These are phyloP conservation scores for Aspergillus alliaceus DNA, from an alignment of 2,329 filamentous ascomycete genomes.

Conservation along the genomic window DNA sequence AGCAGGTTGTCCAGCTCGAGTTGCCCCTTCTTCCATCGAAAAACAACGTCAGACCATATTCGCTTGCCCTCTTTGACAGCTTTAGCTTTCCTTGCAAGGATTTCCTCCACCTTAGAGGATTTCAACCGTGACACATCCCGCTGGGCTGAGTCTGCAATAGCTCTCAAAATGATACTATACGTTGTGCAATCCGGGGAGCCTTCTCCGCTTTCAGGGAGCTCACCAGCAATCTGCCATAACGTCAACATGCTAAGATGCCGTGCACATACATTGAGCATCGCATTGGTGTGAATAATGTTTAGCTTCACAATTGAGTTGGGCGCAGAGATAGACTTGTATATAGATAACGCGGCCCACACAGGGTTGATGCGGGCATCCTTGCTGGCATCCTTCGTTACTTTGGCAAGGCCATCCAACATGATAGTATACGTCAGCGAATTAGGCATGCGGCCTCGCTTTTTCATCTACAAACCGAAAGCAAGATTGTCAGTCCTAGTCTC, in stretches of 20 bases:
- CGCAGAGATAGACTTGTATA: slow-evolving; percentile 74
- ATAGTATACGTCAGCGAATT: slow-evolving; percentile 82
- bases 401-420: slow-evolving; percentile 72
- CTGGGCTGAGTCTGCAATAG: slow-evolving; percentile 57
- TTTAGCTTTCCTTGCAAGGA: slow-evolving; percentile 26
- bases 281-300: slow-evolving; percentile 82
- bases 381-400: slow-evolving; percentile 53
- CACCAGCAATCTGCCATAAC: slow-evolving; percentile 73
- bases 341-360: slow-evolving; percentile 66
- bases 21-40: slow-evolving; percentile 71
- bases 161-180: slow-evolving; percentile 81
- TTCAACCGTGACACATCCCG: slow-evolving; percentile 29
- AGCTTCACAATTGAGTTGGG: slow-evolving; percentile 65
- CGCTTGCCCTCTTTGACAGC: slow-evolving; percentile 66
- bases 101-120: slow-evolving; percentile 28
- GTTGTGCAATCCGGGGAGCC: slow-evolving; percentile 69
- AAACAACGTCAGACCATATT: slow-evolving; percentile 78
- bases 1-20: slow-evolving; percentile 75
- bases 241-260: slow-evolving; percentile 73
- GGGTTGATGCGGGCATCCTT: slow-evolving; percentile 54
- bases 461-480: slow-evolving; percentile 67
- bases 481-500: slow-evolving; percentile 2
- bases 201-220: slow-evolving; percentile 64
- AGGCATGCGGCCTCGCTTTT: slow-evolving; percentile 80
- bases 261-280: slow-evolving; percentile 79